Conservation (phyloP, 139 green algal genomes). For the Zygnema circumcarinatum region DNA sequence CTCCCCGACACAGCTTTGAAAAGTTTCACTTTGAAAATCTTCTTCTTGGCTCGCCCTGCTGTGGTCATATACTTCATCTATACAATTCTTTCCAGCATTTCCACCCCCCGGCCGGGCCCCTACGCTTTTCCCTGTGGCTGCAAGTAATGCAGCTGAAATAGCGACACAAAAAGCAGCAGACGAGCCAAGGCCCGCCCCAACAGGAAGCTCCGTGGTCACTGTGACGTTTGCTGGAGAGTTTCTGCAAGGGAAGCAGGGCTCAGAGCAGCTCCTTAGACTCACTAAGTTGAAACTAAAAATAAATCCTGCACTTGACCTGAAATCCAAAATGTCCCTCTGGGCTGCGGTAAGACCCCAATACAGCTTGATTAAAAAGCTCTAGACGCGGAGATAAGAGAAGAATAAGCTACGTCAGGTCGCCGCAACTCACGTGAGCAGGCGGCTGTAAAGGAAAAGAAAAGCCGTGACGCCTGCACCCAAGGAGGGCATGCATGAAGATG, state of each 20-base stretch:
- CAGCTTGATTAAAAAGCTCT: too few relatives aligned
- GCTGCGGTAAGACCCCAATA: too few relatives aligned
- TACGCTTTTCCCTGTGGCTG: slow-evolving; percentile 3
- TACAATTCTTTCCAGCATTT: neutral
- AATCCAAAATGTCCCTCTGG: too few relatives aligned
- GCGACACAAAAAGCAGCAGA: slow-evolving; percentile 57
- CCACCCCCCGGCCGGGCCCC: too few relatives aligned
- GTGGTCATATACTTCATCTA: neutral
- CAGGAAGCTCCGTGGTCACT: slow-evolving; percentile 50
- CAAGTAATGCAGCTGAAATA: slow-evolving; percentile 34
- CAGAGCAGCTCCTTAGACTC: too few relatives aligned
- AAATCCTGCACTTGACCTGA: too few relatives aligned
- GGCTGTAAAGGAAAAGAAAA: slow-evolving; percentile 41
- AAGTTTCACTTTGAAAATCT: neutral
- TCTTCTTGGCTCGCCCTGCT: neutral
- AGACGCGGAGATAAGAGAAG: too few relatives aligned
- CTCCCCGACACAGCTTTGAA: neutral
- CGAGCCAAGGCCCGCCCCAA: slow-evolving; percentile 51
- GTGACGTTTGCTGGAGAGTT: slow-evolving; percentile 5
- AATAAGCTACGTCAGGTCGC: too few relatives aligned
- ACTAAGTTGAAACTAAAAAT: too few relatives aligned
- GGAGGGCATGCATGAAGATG: neutral
- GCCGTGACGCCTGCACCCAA: neutral
- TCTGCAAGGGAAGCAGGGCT: slow-evolving; percentile 21
- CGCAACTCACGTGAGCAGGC: slow-evolving; percentile 29